phyloP scores from a whole-genome alignment of 2,329 filamentous ascomycete species.

The Epicoccum nigrum region DNA sequence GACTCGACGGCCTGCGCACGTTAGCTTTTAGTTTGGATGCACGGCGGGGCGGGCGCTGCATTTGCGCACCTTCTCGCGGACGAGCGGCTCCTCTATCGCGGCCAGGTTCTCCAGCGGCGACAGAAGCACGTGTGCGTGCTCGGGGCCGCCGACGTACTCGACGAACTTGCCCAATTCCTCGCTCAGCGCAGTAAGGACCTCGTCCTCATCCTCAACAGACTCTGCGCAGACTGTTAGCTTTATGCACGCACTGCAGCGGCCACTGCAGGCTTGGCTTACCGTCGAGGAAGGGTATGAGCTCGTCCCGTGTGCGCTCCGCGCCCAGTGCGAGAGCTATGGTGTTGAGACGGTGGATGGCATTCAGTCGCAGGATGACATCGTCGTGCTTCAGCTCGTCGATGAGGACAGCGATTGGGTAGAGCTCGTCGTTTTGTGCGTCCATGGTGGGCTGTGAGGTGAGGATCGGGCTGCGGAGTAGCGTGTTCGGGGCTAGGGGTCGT shows the following conservation, averaged over 20 bases:
- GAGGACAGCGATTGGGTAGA: constrained; percentile 98
- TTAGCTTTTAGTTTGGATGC: constrained; percentile 44
- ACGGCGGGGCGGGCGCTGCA: no score
- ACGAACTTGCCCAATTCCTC: constrained; percentile 97
- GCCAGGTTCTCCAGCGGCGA: constrained; percentile 97
- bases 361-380: constrained; percentile 95
- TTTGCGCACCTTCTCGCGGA: constrained; percentile 84
- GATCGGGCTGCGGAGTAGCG: constrained; percentile 26
- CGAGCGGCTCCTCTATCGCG: constrained; percentile 96
- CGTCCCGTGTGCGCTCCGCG: constrained; percentile 94
- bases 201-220: constrained; percentile 98
- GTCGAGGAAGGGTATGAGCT: constrained; percentile 98
- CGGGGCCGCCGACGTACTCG: constrained; percentile 94
- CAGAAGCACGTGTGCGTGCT: constrained; percentile 93
- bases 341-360: constrained; percentile 96
- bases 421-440: constrained; percentile 97
- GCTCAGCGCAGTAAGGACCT: constrained; percentile 94
- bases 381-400: constrained; percentile 99
- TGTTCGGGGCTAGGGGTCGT: constrained; percentile 29
- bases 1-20: constrained; percentile 86
- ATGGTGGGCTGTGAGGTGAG: constrained; percentile 57
- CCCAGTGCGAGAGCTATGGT: constrained; percentile 97
- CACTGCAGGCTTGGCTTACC: constrained; percentile 69
- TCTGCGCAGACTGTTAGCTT: constrained; percentile 64
- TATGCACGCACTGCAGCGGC: background rate